Base-by-base conservation (phyloP, 2,329 filamentous ascomycete species). In the Aciculosporium take region DNA sequence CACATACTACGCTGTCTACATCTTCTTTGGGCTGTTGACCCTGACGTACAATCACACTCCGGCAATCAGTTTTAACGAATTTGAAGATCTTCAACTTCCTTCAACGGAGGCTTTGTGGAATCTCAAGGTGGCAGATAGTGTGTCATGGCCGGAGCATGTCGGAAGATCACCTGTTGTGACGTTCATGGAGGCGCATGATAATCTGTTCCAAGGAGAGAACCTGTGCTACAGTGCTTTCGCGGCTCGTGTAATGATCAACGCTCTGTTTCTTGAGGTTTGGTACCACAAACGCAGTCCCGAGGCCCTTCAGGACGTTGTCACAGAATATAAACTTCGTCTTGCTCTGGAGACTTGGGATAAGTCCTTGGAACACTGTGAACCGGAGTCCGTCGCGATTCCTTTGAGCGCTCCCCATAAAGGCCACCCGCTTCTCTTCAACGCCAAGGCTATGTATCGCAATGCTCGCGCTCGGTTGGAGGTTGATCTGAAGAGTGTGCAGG, bases 321-420 rank as follows among this genome's bases (percentile, higher is more conserved):
- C 89, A 3, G 91, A 96, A 65, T 96, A 94, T 74, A 96, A 95
- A 70, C 81, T 98, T 46, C 79, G 91, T 43, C 76, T 95, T 40
- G 91, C 91, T 39, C 71, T 98, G 41, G 89, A 96, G 66, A 95
- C 89, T n/a, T 98, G 91, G 91, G 87, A 96, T 69, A 93, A 84
- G 65, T 95, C 89, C 31, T 75, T 96, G 18, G 86, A 93, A 43
- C 74, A 93, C 46, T 95, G 88, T 60, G 89, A 96, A 65, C 82
- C 87, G 2, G 91, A 98, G 63, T 80, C 77, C 12, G 84, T 89
- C 40, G 75, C 86, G 10, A 85, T 95, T 39, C 86, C 88, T 40
- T 74, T 96, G 50, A 94, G 85, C 59, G 88, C 89, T 23, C 89
- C 91, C 37, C 88, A 96, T 65, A 93, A 94, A 61, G 88, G 88